Evolutionary conservation across 257 asterid genomes (phyloP).

Genomic region (Solanum chilense): DNA sequence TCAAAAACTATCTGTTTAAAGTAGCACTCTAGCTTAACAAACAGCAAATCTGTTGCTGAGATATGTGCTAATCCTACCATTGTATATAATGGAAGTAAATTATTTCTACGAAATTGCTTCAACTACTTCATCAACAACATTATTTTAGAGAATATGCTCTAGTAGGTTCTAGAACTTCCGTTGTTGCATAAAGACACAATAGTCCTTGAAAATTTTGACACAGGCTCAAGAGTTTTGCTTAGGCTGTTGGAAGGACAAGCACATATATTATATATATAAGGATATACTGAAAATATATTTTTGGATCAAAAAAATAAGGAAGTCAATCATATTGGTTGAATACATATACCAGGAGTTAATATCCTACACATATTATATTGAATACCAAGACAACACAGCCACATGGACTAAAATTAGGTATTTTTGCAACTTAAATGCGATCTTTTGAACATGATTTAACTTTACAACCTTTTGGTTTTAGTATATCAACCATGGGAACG

Average conservation of each 20-base stretch:
- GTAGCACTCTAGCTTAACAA: neutral
- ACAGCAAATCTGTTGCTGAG: neutral
- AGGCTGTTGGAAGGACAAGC: neutral
- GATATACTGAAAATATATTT: neutral
- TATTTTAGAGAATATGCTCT: neutral
- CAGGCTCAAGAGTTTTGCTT: neutral
- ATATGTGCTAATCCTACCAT: neutral
- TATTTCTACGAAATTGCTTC: neutral
- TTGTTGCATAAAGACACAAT: neutral
- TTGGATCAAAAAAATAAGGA: neutral
- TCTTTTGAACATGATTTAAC: neutral
- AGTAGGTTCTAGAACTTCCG: neutral
- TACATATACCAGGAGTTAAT: neutral
- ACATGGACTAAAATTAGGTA: neutral
- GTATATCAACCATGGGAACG: neutral
- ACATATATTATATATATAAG: neutral
- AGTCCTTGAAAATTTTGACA: neutral
- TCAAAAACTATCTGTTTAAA: neutral
- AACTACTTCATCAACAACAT: neutral
- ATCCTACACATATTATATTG: neutral
- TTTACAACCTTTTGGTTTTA: neutral
- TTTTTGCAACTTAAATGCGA: neutral
- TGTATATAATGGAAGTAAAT: neutral
- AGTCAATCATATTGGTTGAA: neutral
- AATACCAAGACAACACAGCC: neutral